Conservation (phyloP, 106 monocot species). For the Dendrobium huoshanense region DNA sequence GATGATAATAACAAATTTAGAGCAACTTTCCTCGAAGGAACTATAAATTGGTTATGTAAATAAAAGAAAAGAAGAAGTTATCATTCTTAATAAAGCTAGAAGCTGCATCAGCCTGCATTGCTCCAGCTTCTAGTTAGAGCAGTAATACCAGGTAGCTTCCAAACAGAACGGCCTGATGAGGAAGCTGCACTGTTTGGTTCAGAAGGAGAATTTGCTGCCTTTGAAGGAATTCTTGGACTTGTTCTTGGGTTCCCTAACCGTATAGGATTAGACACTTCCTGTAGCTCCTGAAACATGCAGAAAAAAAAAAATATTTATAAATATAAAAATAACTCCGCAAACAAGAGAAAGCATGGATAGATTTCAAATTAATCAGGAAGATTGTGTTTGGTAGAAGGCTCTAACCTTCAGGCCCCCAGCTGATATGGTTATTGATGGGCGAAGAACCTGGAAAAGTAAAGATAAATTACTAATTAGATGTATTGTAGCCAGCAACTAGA, state of each 20-base stretch:
- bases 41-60: background rate
- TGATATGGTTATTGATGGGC: constrained; percentile 3
- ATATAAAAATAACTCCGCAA: background rate
- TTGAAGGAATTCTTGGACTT: background rate
- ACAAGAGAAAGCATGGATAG: too few species aligned
- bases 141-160: constrained; percentile 1
- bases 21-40: background rate
- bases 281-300: constrained; percentile 5
- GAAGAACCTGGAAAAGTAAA: background rate
- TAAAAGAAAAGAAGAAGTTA: background rate
- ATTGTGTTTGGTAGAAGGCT: too few species aligned
- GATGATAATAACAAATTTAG: background rate
- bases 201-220: background rate
- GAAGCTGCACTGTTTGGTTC: background rate
- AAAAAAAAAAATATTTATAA: background rate
- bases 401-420: constrained; percentile 7
- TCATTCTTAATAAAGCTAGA: background rate
- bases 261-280: background rate
- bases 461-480: background rate
- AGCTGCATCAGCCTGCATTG: background rate
- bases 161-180: background rate
- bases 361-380: too few species aligned
- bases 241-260: background rate
- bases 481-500: background rate
- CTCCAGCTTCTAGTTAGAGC: constrained; percentile 4